Evolutionary conservation across 495 filamentous ascomycete genomes (phyloP).

Genomic region (Podospora anserina): DNA sequence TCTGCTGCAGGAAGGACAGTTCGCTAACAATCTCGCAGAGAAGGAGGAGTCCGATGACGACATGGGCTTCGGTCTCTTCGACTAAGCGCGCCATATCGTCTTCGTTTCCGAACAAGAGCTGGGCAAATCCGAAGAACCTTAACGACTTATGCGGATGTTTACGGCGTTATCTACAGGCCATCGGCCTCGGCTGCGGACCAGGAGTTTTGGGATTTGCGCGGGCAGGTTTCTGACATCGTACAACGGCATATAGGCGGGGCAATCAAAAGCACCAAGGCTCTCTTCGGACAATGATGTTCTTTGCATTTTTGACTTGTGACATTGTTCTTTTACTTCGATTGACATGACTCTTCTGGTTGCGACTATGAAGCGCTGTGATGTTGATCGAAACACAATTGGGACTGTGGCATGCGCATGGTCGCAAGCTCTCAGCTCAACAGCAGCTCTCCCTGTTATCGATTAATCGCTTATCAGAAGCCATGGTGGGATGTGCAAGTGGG

Average conservation of each 20-base stretch:
- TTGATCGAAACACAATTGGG: neutral
- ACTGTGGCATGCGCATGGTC: neutral
- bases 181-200: constrained; percentile 17
- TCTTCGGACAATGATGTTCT: constrained; percentile 24
- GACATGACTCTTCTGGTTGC: neutral
- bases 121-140: constrained; percentile 29
- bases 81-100: constrained; percentile 55
- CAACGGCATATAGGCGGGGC: constrained; percentile 23
- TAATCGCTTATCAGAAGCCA: neutral
- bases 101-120: constrained; percentile 7
- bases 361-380: neutral
- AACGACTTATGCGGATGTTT: constrained; percentile 19
- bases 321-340: neutral
- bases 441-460: constrained; percentile 1
- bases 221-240: constrained; percentile 12
- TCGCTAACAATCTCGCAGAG: constrained; percentile 42
- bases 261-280: constrained; percentile 26
- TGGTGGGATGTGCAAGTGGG: neutral
- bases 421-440: neutral
- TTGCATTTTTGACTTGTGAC: neutral
- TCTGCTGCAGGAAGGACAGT: neutral
- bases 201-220: constrained; percentile 22
- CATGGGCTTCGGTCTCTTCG: constrained; percentile 99
- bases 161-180: constrained; percentile 15
- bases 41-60: constrained; percentile 96